These are phyloP conservation scores for Verticillium isaacii DNA, from an alignment of 2,329 filamentous ascomycete species.

Conservation along the genomic window DNA sequence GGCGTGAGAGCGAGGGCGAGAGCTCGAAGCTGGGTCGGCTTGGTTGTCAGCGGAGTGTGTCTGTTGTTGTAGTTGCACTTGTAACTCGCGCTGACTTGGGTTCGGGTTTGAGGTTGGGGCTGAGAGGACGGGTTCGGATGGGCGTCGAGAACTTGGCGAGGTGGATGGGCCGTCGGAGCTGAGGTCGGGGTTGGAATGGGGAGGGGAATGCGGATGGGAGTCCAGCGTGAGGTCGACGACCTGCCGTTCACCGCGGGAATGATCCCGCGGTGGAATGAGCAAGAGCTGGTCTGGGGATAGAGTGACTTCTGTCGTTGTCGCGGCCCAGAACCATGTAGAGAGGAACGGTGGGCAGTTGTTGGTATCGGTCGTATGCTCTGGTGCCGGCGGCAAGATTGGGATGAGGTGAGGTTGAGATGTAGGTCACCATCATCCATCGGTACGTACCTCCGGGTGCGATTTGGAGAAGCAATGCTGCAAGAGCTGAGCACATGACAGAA, in stretches of 20 bases:
- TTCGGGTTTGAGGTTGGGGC: slow-evolving; percentile 27
- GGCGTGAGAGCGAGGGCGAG: slow-evolving; percentile 8
- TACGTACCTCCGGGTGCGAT: background rate
- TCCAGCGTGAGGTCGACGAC: slow-evolving; percentile 33
- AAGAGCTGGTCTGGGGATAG: background rate
- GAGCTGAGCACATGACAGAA: background rate
- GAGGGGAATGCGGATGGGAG: slow-evolving; percentile 22
- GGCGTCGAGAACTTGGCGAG: slow-evolving; percentile 22
- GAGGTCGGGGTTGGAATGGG: slow-evolving; percentile 26
- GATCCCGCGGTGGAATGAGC: slow-evolving; percentile 25
- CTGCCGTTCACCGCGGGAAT: slow-evolving; percentile 24
- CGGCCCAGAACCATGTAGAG: background rate
- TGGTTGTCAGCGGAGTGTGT: background rate
- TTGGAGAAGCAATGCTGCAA: background rate
- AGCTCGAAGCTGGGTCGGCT: background rate
- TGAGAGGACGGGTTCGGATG: slow-evolving; percentile 46
- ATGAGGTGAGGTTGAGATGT: background rate
- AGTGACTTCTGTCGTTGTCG: background rate
- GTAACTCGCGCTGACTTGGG: slow-evolving; percentile 17
- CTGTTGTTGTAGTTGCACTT: background rate
- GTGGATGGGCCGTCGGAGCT: slow-evolving; percentile 58
- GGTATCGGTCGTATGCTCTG: background rate
- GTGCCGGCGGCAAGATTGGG: background rate
- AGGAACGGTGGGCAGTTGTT: background rate
- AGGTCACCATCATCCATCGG: background rate